phyloP scores from a whole-genome alignment of 345 rosid species.

The Citrus australasica region DNA sequence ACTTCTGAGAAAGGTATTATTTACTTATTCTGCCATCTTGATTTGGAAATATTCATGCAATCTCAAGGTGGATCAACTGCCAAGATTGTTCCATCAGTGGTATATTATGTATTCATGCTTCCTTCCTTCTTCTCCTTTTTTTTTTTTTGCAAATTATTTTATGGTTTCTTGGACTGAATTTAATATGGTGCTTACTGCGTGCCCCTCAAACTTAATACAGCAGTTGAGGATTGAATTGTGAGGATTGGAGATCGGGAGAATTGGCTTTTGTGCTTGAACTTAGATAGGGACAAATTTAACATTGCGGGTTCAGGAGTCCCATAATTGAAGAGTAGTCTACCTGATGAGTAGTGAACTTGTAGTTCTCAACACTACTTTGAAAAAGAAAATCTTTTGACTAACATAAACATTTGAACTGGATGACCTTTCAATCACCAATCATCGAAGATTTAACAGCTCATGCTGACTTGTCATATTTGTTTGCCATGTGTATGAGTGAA shows the following conservation, averaged over 20 bases:
- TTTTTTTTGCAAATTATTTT: background rate
- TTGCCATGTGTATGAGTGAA: background rate
- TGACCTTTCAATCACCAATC: background rate
- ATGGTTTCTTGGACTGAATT: background rate
- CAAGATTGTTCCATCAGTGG: background rate
- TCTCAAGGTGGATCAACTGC: background rate
- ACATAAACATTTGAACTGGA: background rate
- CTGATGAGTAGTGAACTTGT: conserved; percentile 4
- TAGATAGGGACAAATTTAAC: conserved; percentile 15
- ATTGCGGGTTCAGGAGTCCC: background rate
- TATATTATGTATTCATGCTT: background rate
- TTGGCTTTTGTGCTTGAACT: conserved; percentile 13
- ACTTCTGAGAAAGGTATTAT: conserved; percentile 8
- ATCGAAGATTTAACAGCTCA: background rate
- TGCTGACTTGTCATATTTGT: background rate
- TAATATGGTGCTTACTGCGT: background rate
- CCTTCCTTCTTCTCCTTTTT: too few species aligned
- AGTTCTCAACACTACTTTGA: background rate
- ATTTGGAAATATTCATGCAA: background rate
- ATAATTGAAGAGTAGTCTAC: background rate
- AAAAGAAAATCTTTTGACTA: background rate
- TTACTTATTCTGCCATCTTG: background rate
- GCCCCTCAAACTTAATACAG: background rate
- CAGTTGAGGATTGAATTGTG: conserved; percentile 2
- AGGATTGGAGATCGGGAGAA: conserved; percentile 8